A percentile compares a stretch with the other conserved stretches of the same genome.
These are phyloP conservation scores for Erysimum cheiranthoides DNA, from an alignment of 345 rosid genomes.

Conservation along the genomic window DNA sequence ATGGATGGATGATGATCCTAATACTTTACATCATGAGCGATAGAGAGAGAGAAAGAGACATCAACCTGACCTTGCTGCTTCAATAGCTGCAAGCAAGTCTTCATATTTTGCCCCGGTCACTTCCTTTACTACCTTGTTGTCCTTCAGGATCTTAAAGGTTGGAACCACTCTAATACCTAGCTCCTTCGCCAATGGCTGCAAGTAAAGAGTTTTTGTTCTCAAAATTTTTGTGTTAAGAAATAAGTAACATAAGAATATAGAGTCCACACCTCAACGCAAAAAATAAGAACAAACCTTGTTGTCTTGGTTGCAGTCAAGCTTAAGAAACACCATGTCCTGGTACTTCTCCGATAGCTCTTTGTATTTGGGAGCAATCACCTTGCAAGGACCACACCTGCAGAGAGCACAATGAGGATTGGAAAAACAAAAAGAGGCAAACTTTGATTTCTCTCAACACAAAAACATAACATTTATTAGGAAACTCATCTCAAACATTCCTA, in stretches of 20 bases:
- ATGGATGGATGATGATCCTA: slow-evolving; percentile 22
- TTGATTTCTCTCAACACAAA: not conserved
- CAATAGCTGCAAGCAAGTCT: slow-evolving; percentile 75
- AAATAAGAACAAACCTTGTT: slow-evolving; percentile 61
- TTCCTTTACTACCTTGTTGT: slow-evolving; percentile 70
- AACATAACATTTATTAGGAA: not conserved
- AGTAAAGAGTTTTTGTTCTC: slow-evolving; percentile 34
- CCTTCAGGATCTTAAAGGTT: slow-evolving; percentile 86
- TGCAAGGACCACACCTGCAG: slow-evolving; percentile 95
- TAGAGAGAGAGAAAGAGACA: slow-evolving; percentile 13
- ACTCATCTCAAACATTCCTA: slow-evolving; percentile 13
- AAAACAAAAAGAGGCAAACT: not conserved
- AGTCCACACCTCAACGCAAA: not conserved
- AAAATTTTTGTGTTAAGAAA: not conserved
- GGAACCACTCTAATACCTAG: slow-evolving; percentile 89
- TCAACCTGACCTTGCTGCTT: slow-evolving; percentile 69
- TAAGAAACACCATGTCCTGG: slow-evolving; percentile 81
- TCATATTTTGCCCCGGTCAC: slow-evolving; percentile 85
- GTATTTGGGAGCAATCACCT: slow-evolving; percentile 85
- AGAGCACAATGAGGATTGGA: not conserved
- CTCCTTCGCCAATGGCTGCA: slow-evolving; percentile 93
- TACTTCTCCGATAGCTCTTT: slow-evolving; percentile 73
- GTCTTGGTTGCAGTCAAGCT: slow-evolving; percentile 94
- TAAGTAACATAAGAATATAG: not conserved
- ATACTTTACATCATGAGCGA: slow-evolving; percentile 35